phyloP scores from a whole-genome alignment of 2,329 filamentous ascomycete genomes.

The Aspergillus sergii region DNA sequence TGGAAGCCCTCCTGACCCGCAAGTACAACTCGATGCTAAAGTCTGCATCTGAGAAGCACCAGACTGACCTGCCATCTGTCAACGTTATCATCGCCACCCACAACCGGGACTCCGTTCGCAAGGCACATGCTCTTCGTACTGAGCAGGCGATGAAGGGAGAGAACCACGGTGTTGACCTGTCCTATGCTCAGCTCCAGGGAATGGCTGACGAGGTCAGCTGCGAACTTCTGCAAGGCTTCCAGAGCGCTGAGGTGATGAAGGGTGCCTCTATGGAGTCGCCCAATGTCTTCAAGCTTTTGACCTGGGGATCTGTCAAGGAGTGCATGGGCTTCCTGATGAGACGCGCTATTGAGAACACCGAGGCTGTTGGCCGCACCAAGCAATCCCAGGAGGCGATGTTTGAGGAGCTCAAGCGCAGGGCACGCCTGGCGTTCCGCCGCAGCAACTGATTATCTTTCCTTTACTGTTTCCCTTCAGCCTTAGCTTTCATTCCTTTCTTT shows the following conservation, averaged over 20 bases:
- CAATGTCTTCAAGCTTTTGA: slow-evolving; percentile 61
- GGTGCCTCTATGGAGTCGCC: slow-evolving; percentile 39
- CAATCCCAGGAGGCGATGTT: slow-evolving; percentile 43
- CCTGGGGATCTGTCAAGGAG: slow-evolving; percentile 62
- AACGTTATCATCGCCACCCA: slow-evolving; percentile 63
- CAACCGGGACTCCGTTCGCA: slow-evolving; percentile 57
- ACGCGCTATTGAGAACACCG: slow-evolving; percentile 72
- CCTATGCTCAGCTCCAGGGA: slow-evolving; percentile 82
- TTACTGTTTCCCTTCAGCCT: slow-evolving; percentile 7
- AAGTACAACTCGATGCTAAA: slow-evolving; percentile 61
- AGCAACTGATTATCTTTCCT: slow-evolving; percentile 20
- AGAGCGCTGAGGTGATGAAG: slow-evolving; percentile 26
- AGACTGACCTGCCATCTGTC: slow-evolving; percentile 43
- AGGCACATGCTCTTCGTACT: slow-evolving; percentile 51
- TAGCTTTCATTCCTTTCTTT: slow-evolving; percentile 2
- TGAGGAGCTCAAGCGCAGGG: slow-evolving; percentile 37
- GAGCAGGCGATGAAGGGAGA: slow-evolving; percentile 51
- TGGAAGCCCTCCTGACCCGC: slow-evolving; percentile 57
- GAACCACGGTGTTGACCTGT: slow-evolving; percentile 46
- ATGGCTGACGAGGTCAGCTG: slow-evolving; percentile 93
- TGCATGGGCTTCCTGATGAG: slow-evolving; percentile 64
- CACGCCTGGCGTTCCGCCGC: slow-evolving; percentile 25
- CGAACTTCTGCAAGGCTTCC: slow-evolving; percentile 52
- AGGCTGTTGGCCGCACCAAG: slow-evolving; percentile 59
- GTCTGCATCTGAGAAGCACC: slow-evolving; percentile 42